phyloP scores from a whole-genome alignment of 306 rosid genomes.

The Castanospermum australe region DNA sequence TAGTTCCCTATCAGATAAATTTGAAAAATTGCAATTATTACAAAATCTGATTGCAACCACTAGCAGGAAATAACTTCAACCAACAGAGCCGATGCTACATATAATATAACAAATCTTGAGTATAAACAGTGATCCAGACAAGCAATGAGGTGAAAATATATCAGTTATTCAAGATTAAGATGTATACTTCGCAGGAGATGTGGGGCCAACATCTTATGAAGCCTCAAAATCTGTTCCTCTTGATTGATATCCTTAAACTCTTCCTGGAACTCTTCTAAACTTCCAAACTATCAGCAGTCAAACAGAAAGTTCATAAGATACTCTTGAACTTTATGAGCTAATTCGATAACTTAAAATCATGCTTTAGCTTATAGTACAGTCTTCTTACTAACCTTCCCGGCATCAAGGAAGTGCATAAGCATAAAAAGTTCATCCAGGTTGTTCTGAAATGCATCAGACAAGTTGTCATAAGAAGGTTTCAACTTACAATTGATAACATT shows the following conservation, averaged over 20 bases:
- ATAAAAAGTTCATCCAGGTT: conserved; percentile 73
- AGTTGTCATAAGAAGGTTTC: conserved; percentile 20
- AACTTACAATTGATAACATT: conserved; percentile 1
- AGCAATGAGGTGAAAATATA: conserved; percentile 5
- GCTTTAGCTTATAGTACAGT: neutral
- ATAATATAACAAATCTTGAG: neutral
- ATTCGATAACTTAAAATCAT: neutral
- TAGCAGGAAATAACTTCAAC: too few species aligned
- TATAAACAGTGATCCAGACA: neutral
- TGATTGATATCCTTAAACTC: conserved; percentile 81
- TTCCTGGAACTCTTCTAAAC: conserved; percentile 83
- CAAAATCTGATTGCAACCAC: too few species aligned
- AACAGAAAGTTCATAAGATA: neutral
- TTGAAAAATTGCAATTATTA: too few species aligned
- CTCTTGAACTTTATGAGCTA: neutral
- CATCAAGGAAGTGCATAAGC: conserved; percentile 82
- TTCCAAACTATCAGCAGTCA: conserved; percentile 55
- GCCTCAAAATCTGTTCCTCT: conserved; percentile 75
- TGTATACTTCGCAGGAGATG: conserved; percentile 68
- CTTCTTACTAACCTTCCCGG: conserved; percentile 60
- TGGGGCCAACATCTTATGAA: conserved; percentile 74
- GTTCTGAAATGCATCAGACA: conserved; percentile 48
- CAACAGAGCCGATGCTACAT: neutral
- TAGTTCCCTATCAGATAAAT: too few species aligned
- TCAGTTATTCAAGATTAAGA: conserved; percentile 22